phyloP scores from a whole-genome alignment of 1,139 yeast species.

The Geotrichum carabidarum region DNA sequence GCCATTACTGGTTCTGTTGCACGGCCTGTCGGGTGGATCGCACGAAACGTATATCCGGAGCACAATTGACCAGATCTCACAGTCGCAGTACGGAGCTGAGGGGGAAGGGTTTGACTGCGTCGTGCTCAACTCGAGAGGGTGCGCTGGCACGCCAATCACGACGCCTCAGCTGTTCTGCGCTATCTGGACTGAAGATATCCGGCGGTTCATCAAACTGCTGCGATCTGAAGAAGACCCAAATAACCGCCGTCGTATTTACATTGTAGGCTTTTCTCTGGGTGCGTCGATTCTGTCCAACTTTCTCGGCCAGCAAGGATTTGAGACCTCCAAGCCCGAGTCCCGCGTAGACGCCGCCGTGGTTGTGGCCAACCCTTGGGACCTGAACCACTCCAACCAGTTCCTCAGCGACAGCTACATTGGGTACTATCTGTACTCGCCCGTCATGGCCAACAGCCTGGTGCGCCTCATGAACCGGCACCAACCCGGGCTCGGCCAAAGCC shows the following conservation, averaged over 20 bases:
- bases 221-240: constrained; percentile 51
- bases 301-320: constrained; percentile 63
- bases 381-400: constrained; percentile 53
- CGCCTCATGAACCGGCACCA: constrained; percentile 60
- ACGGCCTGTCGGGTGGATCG: constrained; percentile 90
- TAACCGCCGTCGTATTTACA: constrained; percentile 57
- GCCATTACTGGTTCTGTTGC: constrained; percentile 68
- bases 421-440: constrained; percentile 54
- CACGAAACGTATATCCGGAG: constrained; percentile 84
- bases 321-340: constrained; percentile 30
- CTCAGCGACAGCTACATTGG: constrained; percentile 57
- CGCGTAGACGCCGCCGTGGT: constrained; percentile 60
- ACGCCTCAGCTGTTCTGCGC: constrained; percentile 74
- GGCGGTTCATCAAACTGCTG: constrained; percentile 52
- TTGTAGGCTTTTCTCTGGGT: constrained; percentile 83
- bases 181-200: constrained; percentile 65
- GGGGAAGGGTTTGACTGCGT: constrained; percentile 52
- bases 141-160: constrained; percentile 75
- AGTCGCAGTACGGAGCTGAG: constrained; percentile 18
- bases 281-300: constrained; percentile 74
- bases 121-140: constrained; percentile 79
- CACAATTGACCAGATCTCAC: constrained; percentile 28
- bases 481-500: constrained; percentile 44
- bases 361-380: constrained; percentile 83
- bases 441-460: constrained; percentile 60